Percentiles rank a stretch among this genome's conserved stretches.
These are phyloP conservation scores for Phalaenopsis equestris DNA, from an alignment of 106 monocot genomes.

Conservation along the genomic window DNA sequence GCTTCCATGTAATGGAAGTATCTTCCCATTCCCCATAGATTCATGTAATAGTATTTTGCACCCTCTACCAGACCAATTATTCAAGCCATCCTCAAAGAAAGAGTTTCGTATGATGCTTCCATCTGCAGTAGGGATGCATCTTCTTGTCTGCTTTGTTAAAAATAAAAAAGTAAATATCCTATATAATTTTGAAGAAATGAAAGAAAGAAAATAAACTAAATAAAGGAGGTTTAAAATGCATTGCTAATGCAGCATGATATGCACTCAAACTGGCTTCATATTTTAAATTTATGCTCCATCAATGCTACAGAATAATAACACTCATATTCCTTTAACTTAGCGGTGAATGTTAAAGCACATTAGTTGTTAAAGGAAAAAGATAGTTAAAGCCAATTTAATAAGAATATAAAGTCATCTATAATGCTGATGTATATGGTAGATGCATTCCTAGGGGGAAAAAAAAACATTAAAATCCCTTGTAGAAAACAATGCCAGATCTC, in stretches of 20 bases:
- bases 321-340: no score
- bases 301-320: no score
- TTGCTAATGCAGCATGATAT: no score
- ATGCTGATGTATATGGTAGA: not conserved
- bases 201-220: not conserved
- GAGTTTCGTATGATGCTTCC: constrained; percentile 55
- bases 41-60: constrained; percentile 54
- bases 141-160: not conserved
- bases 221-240: not conserved
- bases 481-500: not conserved
- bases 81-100: constrained; percentile 53
- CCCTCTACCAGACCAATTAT: constrained; percentile 71
- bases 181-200: not conserved
- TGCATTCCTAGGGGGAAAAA: not conserved
- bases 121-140: constrained; percentile 11
- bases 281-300: no score
- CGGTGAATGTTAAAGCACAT: no score
- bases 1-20: constrained; percentile 38
- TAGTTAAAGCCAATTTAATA: no score
- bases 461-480: not conserved
- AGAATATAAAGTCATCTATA: no score
- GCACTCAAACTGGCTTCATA: no score
- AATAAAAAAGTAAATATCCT: not conserved
- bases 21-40: constrained; percentile 31
- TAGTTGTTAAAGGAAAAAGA: no score